Base-by-base conservation (phyloP, 1,284 basidiomycete genomes). In the Trametes polyzona region DNA sequence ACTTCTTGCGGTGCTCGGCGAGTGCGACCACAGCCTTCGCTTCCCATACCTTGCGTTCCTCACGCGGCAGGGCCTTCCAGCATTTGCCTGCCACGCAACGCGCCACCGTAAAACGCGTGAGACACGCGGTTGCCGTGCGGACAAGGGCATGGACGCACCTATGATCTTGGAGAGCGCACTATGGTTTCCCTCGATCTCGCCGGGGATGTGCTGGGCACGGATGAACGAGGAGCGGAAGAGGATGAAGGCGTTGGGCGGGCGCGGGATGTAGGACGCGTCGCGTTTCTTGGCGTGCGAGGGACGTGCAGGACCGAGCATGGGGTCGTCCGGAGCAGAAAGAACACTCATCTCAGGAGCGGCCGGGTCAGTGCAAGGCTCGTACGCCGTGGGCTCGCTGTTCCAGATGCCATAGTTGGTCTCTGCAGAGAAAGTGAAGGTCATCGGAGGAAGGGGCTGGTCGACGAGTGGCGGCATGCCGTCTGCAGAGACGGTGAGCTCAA, bases 241-340 rank as follows among this genome's bases (percentile, higher is more conserved):
- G 67, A 97, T 96, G 76, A 96, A 97, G 44, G 95, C 94, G 74
- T 97, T 97, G 29, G 93, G 90, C 0, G 95, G 95, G 30, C 95
- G 86, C 44, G 95, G 93, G 70, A 96, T 93, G 73, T 96, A 88
- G 21, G 75, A 77, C 43, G 78, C 75, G 59, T 81, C 80, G 43
- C 78, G 75, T 63, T 80, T 81, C 71, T 78, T 79, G 58, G 69
- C 69, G 62, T 80, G 78, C 49, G 71, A 73, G 24, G 66, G 60
- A 35, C 73, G 73, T 52, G 70, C 68, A 42, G 71, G 59, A 12
- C 57, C 63, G 51, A 57, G 61, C 29, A 55, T 49, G 40, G 66
- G 66, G 19, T 62, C 61, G n/a, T 49, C 52, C 27, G 64, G 61
- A 2, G 67, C 67, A 33, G 62, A 60, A 52, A 67, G 55, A 21